phyloP scores from a whole-genome alignment of 1,284 basidiomycete species.

The Uromyces viciae-fabae region DNA sequence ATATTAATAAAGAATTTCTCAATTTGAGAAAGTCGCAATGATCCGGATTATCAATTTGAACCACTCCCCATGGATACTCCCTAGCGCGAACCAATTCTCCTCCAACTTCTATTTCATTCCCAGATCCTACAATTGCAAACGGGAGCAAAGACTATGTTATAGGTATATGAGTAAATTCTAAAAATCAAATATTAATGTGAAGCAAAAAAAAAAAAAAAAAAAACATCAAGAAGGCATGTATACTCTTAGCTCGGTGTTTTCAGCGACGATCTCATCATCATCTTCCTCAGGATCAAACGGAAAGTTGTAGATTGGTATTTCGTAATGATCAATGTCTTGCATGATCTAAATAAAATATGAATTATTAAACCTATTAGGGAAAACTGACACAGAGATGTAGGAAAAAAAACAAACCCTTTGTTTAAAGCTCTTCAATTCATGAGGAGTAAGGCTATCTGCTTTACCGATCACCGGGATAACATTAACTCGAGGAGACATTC shows the following conservation, averaged over 20 bases:
- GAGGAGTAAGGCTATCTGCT: constrained; percentile 87
- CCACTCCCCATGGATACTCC: constrained; percentile 96
- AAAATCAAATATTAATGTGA: no score
- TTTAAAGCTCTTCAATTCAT: constrained; percentile 90
- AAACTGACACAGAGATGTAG: not conserved
- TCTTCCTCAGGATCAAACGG: constrained; percentile 56
- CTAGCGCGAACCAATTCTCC: constrained; percentile 86
- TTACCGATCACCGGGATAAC: constrained; percentile 99
- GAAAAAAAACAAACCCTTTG: constrained; percentile 74
- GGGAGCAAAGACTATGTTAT: constrained; percentile 73
- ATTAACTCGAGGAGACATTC: constrained; percentile 91
- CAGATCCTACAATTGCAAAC: constrained; percentile 97
- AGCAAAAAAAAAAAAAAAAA: not conserved
- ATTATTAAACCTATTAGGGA: not conserved
- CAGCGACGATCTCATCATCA: constrained; percentile 96
- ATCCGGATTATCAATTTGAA: constrained; percentile 96
- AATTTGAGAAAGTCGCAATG: constrained; percentile 96
- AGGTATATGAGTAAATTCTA: no score
- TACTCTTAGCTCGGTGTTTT: constrained; percentile 63
- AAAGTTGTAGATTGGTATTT: constrained; percentile 91
- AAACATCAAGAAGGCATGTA: not conserved
- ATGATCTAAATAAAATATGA: constrained; percentile 66
- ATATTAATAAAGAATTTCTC: constrained; percentile 71
- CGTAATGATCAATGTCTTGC: constrained; percentile 99
- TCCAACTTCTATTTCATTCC: constrained; percentile 83